Conservation (phyloP, 2,329 filamentous ascomycete species). For the Byssochlamys sp. region DNA sequence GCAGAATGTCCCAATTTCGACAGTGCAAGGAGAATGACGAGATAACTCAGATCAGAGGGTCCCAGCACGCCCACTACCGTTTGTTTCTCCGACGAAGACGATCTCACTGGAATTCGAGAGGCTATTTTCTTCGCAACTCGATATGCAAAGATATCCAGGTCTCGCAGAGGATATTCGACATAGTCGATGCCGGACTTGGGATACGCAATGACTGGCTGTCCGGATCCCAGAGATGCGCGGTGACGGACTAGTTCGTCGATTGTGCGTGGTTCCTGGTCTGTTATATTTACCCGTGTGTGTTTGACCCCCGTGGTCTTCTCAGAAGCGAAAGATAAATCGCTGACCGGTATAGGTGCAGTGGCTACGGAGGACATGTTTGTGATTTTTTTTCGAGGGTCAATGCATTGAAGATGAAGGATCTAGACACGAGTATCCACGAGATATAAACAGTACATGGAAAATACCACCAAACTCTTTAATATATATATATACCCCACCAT, state of each 20-base stretch:
- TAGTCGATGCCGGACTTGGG: slow-evolving; percentile 37
- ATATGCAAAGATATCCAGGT: slow-evolving; percentile 32
- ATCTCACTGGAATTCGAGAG: slow-evolving; percentile 14
- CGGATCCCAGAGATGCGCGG: slow-evolving; percentile 24
- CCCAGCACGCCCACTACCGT: slow-evolving; percentile 43
- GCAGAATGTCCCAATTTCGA: slow-evolving; percentile 47
- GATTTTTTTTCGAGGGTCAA: neutral
- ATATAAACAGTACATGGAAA: neutral
- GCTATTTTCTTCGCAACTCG: slow-evolving; percentile 22
- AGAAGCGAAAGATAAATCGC: neutral
- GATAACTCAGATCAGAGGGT: slow-evolving; percentile 46
- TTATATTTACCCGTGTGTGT: neutral
- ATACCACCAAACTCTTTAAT: neutral
- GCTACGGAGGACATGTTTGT: slow-evolving; percentile 1
- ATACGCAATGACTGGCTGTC: slow-evolving; percentile 35
- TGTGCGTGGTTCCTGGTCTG: slow-evolving; percentile 15
- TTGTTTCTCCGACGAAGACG: slow-evolving; percentile 17
- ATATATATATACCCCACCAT: neutral
- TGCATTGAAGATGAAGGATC: neutral
- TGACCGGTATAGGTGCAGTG: neutral
- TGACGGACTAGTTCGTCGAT: slow-evolving; percentile 33
- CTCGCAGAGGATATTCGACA: slow-evolving; percentile 39
- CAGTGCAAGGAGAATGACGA: slow-evolving; percentile 46
- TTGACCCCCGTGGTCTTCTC: neutral
- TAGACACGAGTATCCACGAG: neutral